Conservation (phyloP, 768 basidiomycete species). For the Agaricus blazei region DNA sequence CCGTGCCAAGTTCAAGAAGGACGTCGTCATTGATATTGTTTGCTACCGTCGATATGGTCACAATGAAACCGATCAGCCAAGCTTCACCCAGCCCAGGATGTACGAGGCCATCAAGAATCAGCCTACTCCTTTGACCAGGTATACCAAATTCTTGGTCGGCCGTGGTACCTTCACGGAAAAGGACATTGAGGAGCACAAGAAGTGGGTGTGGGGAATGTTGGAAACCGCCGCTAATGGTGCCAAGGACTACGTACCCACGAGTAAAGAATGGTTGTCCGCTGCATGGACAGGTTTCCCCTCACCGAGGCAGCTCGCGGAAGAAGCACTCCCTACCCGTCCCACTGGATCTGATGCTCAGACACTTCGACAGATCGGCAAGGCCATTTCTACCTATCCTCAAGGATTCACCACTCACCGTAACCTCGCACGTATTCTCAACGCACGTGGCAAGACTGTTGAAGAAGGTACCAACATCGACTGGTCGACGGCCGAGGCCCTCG, state of each 20-base stretch:
- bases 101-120: slow-evolving; percentile 96
- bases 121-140: slow-evolving; percentile 86
- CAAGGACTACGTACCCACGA: slow-evolving; percentile 93
- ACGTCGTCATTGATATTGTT: slow-evolving; percentile 97
- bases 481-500: slow-evolving; percentile 97
- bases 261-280: slow-evolving; percentile 96
- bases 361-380: slow-evolving; percentile 81
- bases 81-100: slow-evolving; percentile 98
- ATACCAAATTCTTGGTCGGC: slow-evolving; percentile 84
- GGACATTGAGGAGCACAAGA: slow-evolving; percentile 97
- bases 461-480: slow-evolving; percentile 94
- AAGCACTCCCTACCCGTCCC: slow-evolving; percentile 82
- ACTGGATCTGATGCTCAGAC: slow-evolving; percentile 77
- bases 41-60: slow-evolving; percentile 99
- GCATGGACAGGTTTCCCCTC: slow-evolving; percentile 99
- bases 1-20: slow-evolving; percentile 97
- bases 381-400: slow-evolving; percentile 80
- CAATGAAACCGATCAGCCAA: slow-evolving; percentile 98
- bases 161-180: slow-evolving; percentile 93
- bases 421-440: slow-evolving; percentile 84
- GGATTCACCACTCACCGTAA: slow-evolving; percentile 89
- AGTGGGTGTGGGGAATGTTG: slow-evolving; percentile 99
- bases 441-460: slow-evolving; percentile 85
- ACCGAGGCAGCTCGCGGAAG: slow-evolving; percentile 90
- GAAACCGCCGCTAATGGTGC: slow-evolving; percentile 92